Percentiles rank a stretch among this genome's conserved stretches.
Evolutionary conservation across 116 monocot genomes (phyloP).

Genomic region (Trichopus zeylanicus): DNA sequence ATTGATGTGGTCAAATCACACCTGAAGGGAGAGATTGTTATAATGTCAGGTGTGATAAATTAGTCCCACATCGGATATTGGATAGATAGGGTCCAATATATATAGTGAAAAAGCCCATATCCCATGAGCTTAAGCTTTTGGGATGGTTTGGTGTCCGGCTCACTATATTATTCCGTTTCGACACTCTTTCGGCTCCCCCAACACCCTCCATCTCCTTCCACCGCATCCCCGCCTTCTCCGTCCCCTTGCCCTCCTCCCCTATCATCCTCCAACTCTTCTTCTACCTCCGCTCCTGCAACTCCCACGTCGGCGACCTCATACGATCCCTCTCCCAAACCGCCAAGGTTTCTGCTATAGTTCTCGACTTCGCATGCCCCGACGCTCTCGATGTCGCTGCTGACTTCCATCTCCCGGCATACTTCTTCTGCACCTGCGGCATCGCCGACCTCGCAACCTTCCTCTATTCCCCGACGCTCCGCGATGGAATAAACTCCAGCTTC

Average conservation of each 20-base stretch:
- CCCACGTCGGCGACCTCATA: slow-evolving; percentile 14
- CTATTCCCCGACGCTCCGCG: slow-evolving; percentile 4
- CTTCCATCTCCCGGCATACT: slow-evolving; percentile 14
- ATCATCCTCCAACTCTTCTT: neutral
- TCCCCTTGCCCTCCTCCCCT: neutral
- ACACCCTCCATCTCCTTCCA: no score
- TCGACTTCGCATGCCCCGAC: slow-evolving; percentile 21
- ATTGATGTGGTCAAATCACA: no score
- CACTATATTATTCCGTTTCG: no score
- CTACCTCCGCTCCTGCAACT: slow-evolving; percentile 13
- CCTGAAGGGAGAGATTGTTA: no score
- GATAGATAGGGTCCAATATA: no score
- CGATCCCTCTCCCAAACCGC: neutral
- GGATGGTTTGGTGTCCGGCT: no score
- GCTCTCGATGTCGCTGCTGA: slow-evolving; percentile 21
- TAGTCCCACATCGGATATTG: no score
- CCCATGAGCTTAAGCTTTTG: no score
- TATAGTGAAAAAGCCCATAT: no score
- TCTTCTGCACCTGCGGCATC: slow-evolving; percentile 20
- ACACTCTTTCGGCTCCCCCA: no score
- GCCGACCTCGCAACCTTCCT: slow-evolving; percentile 14
- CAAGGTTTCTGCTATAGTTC: slow-evolving; percentile 7
- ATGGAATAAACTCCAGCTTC: neutral
- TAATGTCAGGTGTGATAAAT: no score
- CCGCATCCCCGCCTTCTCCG: no score